Conservation (phyloP, 1,139 yeast genomes). For the Scheffersomyces insectosa region DNA sequence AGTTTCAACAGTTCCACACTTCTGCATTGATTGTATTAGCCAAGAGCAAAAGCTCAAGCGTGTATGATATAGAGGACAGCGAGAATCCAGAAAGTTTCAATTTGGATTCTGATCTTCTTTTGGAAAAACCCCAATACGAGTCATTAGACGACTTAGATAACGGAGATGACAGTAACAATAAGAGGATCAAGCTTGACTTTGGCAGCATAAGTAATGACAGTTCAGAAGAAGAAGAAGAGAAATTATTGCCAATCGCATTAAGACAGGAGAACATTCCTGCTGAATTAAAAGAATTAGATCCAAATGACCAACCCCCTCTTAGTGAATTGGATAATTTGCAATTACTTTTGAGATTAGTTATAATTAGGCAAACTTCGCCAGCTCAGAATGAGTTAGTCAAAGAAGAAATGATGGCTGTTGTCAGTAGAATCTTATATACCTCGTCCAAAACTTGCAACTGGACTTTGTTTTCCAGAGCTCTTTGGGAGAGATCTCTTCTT, state of each 20-base stretch:
- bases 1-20: slow-evolving; percentile 69
- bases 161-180: slow-evolving; percentile 30
- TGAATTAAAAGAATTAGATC: slow-evolving; percentile 60
- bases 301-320: slow-evolving; percentile 78
- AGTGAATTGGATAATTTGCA: slow-evolving; percentile 72
- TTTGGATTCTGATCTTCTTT: slow-evolving; percentile 73
- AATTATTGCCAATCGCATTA: slow-evolving; percentile 60
- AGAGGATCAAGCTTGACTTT: slow-evolving; percentile 44
- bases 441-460: slow-evolving; percentile 57
- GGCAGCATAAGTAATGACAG: slow-evolving; percentile 6
- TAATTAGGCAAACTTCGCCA: slow-evolving; percentile 72
- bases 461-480: slow-evolving; percentile 77
- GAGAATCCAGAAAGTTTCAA: slow-evolving; percentile 54
- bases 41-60: slow-evolving; percentile 42
- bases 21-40: slow-evolving; percentile 83
- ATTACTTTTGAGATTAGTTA: slow-evolving; percentile 64
- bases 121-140: slow-evolving; percentile 74
- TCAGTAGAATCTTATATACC: slow-evolving; percentile 66
- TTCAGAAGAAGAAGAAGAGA: slow-evolving; percentile 27
- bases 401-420: slow-evolving; percentile 78
- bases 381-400: slow-evolving; percentile 68
- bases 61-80: slow-evolving; percentile 18
- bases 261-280: slow-evolving; percentile 65
- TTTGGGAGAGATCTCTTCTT: slow-evolving; percentile 86
- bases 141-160: slow-evolving; percentile 53